phyloP scores from a whole-genome alignment of 768 basidiomycete species.

The Phaeotremella skinneri region DNA sequence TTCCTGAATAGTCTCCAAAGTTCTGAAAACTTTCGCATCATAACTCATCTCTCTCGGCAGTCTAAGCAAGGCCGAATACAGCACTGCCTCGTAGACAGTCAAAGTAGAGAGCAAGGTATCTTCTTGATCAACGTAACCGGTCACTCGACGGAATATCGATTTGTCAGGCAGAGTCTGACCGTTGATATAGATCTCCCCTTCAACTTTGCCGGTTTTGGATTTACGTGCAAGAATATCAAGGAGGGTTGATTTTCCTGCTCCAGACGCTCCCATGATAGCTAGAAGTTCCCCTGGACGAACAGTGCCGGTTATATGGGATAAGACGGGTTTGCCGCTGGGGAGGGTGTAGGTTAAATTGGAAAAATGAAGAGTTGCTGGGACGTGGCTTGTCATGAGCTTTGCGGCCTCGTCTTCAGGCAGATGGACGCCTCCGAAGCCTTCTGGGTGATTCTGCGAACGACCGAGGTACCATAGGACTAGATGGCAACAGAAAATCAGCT shows the following conservation, averaged over 20 bases:
- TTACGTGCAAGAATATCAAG: conserved; percentile 94
- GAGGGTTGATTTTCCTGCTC: conserved; percentile 93
- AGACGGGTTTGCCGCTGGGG: conserved; percentile 61
- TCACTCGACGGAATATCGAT: conserved; percentile 74
- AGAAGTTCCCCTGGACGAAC: conserved; percentile 86
- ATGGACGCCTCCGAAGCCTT: conserved; percentile 55
- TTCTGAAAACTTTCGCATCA: conserved; percentile 91
- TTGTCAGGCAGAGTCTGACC: conserved; percentile 69
- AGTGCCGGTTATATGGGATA: conserved; percentile 76
- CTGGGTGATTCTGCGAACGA: conserved; percentile 61
- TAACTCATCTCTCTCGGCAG: conserved; percentile 92
- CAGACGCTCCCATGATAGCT: conserved; percentile 96
- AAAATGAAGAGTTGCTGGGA: conserved; percentile 92
- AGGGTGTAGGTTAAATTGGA: conserved; percentile 76
- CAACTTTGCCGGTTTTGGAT: conserved; percentile 73
- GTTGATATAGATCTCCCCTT: conserved; percentile 77
- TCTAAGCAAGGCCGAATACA: conserved; percentile 86
- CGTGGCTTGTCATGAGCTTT: conserved; percentile 87
- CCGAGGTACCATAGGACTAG: conserved; percentile 88
- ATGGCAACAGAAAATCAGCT: not conserved
- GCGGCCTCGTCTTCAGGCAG: conserved; percentile 76
- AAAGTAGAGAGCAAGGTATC: conserved; percentile 95
- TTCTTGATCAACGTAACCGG: conserved; percentile 97
- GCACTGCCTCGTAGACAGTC: conserved; percentile 95
- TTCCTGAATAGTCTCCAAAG: conserved; percentile 93